These are phyloP conservation scores for Rhodotorula paludigena DNA, from an alignment of 768 basidiomycete genomes.

Conservation along the genomic window DNA sequence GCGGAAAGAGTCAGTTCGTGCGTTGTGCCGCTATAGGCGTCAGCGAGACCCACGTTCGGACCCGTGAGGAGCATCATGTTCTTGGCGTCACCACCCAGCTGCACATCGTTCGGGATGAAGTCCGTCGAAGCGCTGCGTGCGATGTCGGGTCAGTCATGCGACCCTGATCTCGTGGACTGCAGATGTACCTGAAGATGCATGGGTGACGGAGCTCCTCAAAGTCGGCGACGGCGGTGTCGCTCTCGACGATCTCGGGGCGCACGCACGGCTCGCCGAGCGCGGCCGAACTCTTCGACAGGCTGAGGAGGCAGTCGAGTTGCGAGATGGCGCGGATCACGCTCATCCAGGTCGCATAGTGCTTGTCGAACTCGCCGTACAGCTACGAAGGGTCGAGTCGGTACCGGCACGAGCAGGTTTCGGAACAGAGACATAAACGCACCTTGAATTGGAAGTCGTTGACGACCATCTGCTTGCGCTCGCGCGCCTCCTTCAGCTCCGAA, in stretches of 20 bases:
- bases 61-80: conserved; percentile 84
- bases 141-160: conserved; percentile 40
- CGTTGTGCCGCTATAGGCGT: neutral
- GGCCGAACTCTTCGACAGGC: conserved; percentile 79
- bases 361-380: conserved; percentile 73
- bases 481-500: conserved; percentile 82
- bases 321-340: conserved; percentile 78
- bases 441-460: conserved; percentile 78
- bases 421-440: conserved; percentile 18
- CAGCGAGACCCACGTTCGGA: conserved; percentile 48
- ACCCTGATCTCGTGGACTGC: neutral
- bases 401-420: no score
- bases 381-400: neutral
- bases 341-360: conserved; percentile 67
- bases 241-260: conserved; percentile 76
- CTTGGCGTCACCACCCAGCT: conserved; percentile 64
- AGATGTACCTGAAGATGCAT: conserved; percentile 55
- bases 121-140: conserved; percentile 46
- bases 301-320: conserved; percentile 93
- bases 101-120: conserved; percentile 92
- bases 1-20: neutral
- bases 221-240: conserved; percentile 73
- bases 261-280: conserved; percentile 92
- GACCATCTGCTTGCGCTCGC: conserved; percentile 73
- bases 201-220: conserved; percentile 89